A percentile compares a stretch with the other conserved stretches of the same genome.
Conservation (phyloP, 2,329 filamentous ascomycete genomes). For the Escovopsis sp. region DNA sequence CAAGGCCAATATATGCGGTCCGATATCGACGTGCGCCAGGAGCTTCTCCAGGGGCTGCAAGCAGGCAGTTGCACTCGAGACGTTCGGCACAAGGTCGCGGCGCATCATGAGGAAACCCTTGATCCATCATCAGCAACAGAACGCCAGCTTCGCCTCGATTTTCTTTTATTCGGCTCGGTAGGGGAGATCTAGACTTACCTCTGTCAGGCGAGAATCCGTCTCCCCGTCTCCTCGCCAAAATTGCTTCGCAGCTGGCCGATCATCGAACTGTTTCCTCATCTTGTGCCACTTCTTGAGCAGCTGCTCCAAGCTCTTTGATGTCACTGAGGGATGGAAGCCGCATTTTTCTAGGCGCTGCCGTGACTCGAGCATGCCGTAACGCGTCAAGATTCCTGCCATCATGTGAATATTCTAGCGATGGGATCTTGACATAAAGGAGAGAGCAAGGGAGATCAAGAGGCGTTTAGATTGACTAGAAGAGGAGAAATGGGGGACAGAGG, state of each 20-base stretch:
- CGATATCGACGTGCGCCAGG: slow-evolving; percentile 6
- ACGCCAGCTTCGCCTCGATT: too few relatives aligned
- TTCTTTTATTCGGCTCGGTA: too few relatives aligned
- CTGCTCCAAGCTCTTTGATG: slow-evolving; percentile 2
- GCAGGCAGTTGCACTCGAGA: too few relatives aligned
- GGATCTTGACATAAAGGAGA: too few relatives aligned
- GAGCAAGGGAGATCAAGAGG: neutral
- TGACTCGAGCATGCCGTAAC: slow-evolving; percentile 8
- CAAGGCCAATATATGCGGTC: slow-evolving; percentile 6
- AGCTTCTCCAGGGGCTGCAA: neutral
- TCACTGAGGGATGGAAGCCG: slow-evolving; percentile 10
- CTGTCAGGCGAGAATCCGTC: too few relatives aligned
- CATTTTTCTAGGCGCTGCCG: slow-evolving; percentile 2
- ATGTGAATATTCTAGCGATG: too few relatives aligned
- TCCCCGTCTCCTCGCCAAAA: neutral
- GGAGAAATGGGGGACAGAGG: neutral
- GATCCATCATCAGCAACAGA: too few relatives aligned
- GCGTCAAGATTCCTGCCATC: too few relatives aligned
- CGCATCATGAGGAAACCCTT: too few relatives aligned
- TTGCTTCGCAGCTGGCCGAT: neutral
- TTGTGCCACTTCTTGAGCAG: slow-evolving; percentile 3
- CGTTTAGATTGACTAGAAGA: neutral
- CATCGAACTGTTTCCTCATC: neutral
- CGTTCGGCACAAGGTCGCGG: too few relatives aligned
- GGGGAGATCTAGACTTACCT: too few relatives aligned